Percentiles rank a stretch among this genome's conserved stretches.
Evolutionary conservation across 2,329 filamentous ascomycete species (phyloP).

Genomic region (Thielaviopsis punctulata): DNA sequence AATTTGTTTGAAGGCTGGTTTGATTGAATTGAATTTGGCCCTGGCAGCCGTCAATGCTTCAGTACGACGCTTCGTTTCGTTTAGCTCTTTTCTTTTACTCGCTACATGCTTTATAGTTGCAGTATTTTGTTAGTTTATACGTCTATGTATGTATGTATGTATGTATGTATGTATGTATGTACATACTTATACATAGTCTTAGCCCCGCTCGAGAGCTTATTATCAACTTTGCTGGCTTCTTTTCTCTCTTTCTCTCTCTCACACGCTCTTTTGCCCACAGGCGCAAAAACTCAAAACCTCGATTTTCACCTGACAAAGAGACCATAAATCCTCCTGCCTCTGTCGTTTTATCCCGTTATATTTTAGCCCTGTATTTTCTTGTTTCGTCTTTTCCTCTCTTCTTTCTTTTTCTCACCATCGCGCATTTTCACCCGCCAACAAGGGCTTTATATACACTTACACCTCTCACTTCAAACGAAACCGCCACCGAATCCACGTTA

Average conservation of each 20-base stretch:
- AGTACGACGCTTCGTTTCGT: no score
- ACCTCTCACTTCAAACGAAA: background rate
- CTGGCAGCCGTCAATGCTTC: background rate
- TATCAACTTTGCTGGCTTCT: background rate
- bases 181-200: background rate
- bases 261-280: background rate
- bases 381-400: background rate
- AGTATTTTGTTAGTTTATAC: no score
- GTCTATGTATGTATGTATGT: no score
- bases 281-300: background rate
- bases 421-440: no score
- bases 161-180: no score
- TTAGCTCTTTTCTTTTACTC: no score
- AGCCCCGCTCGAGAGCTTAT: background rate
- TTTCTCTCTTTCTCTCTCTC: background rate
- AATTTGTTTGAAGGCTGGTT: background rate
- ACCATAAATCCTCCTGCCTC: background rate
- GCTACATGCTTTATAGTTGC: no score
- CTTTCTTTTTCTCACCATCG: background rate
- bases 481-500: background rate
- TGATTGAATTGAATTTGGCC: background rate
- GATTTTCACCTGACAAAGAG: background rate
- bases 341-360: background rate
- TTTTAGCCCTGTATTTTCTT: background rate
- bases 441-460: no score